Evolutionary conservation across 2,329 filamentous ascomycete species (phyloP), one percentile per base, ranked within the genome.

Genomic region (Alternaria solani): DNA sequence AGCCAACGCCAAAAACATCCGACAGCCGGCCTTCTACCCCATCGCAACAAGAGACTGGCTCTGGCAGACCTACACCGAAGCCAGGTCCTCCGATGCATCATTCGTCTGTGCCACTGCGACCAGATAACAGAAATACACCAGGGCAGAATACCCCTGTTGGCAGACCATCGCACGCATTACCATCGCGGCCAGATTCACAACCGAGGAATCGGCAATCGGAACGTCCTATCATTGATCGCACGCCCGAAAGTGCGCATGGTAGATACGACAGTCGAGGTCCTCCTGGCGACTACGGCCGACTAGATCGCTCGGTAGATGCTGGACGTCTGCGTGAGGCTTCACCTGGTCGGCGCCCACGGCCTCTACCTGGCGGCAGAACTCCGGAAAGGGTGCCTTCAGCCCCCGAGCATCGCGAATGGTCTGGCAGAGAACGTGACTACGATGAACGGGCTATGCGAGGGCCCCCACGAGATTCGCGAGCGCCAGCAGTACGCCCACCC

Each of bases 181-280:
- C 88, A 1, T 87, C 78, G 55, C 82, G 87, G 55, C 87, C 87
- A 16, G 86, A 89, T 63, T 82, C 87, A 11, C 86, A 85, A 7
- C 85, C 85, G 0, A 80, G 81, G 25, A 47, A 63, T 20, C 71
- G 76, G 38, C 70, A 70, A 41, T 47, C 63, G 23, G 75, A 78
- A 38, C 75, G 77, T 32, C 63, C 69, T n/a, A 38, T 55, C n/a
- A 56, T 57, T 28, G 78, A 79, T 26, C 75, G 77, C 20, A 65
- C 65, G 20, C 38, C 64, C 16, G 73, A 76, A 7, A 60, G 55
- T 30, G 55, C 62, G 30, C 72, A 74, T 54, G 56, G 63, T 49
- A 70, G 77, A 49, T 74, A 79, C 23, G 78, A 79, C 34, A 66
- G 57, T 55, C 74, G 78, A 51, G 67, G 67, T n/a, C 70, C 71